Conservation (phyloP, 306 rosid species). For the Prunus mongolica region DNA sequence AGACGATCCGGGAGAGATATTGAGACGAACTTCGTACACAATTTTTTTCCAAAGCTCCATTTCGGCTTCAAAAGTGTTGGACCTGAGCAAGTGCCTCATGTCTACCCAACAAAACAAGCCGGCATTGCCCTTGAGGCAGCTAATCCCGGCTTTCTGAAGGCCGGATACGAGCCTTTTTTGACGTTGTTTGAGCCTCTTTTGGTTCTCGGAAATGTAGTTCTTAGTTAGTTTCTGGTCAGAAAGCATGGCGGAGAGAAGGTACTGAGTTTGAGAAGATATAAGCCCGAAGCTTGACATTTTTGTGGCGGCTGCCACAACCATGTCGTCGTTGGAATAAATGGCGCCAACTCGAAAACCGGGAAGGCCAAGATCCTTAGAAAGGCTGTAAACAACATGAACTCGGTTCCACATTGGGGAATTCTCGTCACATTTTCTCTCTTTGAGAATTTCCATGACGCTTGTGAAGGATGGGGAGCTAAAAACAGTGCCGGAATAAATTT, state of each 20-base stretch:
- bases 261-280: conserved; percentile 77
- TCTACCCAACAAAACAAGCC: conserved; percentile 85
- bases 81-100: conserved; percentile 59
- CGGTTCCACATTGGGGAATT: conserved; percentile 30
- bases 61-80: conserved; percentile 69
- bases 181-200: conserved; percentile 48
- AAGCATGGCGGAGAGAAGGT: conserved; percentile 70
- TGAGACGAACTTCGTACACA: conserved; percentile 55
- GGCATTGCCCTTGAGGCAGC: conserved; percentile 65
- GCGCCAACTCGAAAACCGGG: conserved; percentile 88
- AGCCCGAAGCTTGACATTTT: conserved; percentile 91
- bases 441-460: conserved; percentile 69
- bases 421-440: conserved; percentile 31
- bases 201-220: conserved; percentile 59
- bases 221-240: conserved; percentile 63
- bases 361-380: conserved; percentile 82
- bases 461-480: conserved; percentile 55
- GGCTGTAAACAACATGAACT: conserved; percentile 74
- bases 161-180: conserved; percentile 53
- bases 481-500: conserved; percentile 84
- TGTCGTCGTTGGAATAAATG: conserved; percentile 59
- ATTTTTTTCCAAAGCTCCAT: conserved; percentile 83
- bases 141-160: conserved; percentile 49
- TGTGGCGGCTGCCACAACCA: conserved; percentile 62
- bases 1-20: conserved; percentile 76